A percentile compares a stretch with the other conserved stretches of the same genome.
These are phyloP conservation scores for Suhomyces bokatorum DNA, from an alignment of 1,139 yeast genomes.

Conservation along the genomic window DNA sequence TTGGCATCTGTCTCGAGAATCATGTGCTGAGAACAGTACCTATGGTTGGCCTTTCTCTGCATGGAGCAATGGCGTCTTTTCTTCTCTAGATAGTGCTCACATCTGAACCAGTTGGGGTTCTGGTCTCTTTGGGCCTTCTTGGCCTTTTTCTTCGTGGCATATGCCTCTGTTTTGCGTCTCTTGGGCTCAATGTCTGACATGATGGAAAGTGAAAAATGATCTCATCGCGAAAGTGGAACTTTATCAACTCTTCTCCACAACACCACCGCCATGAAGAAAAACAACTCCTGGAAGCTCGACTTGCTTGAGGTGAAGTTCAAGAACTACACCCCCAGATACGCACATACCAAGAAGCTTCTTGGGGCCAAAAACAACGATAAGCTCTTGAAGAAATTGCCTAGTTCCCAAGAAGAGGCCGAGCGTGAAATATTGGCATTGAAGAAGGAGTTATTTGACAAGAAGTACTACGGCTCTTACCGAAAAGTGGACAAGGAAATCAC, in stretches of 20 bases:
- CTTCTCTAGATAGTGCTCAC: slow-evolving; percentile 48
- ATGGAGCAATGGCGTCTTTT: slow-evolving; percentile 60
- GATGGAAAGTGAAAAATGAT: slow-evolving; percentile 4
- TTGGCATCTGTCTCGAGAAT: slow-evolving; percentile 18
- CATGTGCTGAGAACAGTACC: slow-evolving; percentile 67
- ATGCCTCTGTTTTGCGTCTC: slow-evolving; percentile 15
- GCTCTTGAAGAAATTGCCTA: slow-evolving; percentile 44
- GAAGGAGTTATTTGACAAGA: slow-evolving; percentile 47
- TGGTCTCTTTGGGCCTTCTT: background rate
- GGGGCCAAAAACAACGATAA: slow-evolving; percentile 49
- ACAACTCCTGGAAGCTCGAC: slow-evolving; percentile 47
- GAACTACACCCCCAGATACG: slow-evolving; percentile 50
- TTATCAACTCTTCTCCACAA: background rate
- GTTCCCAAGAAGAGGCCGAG: slow-evolving; percentile 42
- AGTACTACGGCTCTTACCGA: slow-evolving; percentile 48
- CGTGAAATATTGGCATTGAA: slow-evolving; percentile 47
- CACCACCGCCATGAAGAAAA: slow-evolving; percentile 12
- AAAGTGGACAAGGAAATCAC: slow-evolving; percentile 42
- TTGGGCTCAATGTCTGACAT: slow-evolving; percentile 14
- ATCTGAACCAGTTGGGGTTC: slow-evolving; percentile 25
- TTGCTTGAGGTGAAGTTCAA: slow-evolving; percentile 50
- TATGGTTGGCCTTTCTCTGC: slow-evolving; percentile 52
- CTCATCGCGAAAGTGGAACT: slow-evolving; percentile 8
- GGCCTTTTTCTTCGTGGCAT: background rate
- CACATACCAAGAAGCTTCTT: slow-evolving; percentile 51